A percentile compares a stretch with the other conserved stretches of the same genome.
phyloP scores from a whole-genome alignment of 495 filamentous ascomycete genomes.

The Neurospora hispaniola region DNA sequence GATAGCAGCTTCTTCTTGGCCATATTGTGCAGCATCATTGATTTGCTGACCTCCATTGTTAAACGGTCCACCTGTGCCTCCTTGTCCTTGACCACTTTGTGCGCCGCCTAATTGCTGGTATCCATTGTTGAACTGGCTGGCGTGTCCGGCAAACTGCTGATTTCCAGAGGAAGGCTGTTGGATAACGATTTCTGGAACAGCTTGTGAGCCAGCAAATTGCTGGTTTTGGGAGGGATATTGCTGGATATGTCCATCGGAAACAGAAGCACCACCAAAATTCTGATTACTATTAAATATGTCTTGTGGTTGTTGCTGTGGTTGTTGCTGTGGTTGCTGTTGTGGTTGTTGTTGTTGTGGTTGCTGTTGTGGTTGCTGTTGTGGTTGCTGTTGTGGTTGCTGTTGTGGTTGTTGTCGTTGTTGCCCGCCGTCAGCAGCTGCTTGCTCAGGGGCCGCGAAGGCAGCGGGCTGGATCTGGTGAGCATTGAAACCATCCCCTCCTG shows the following conservation, averaged over 20 bases:
- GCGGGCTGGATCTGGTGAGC: neutral
- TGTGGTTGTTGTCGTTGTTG: neutral
- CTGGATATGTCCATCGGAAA: neutral
- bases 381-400: too few relatives aligned
- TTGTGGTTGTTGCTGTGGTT: neutral
- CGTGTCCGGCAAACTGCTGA: neutral
- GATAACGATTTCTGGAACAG: neutral
- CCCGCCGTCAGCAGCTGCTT: neutral
- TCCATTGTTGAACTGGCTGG: neutral
- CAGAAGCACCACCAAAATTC: neutral
- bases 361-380: too few relatives aligned
- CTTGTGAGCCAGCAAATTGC: neutral
- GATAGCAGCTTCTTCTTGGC: neutral
- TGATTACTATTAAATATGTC: neutral
- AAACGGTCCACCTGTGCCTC: neutral
- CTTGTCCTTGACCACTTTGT: neutral
- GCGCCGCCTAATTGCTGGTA: neutral
- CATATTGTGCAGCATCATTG: neutral
- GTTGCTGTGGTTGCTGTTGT: too few relatives aligned
- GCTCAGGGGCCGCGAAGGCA: neutral
- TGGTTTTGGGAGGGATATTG: neutral
- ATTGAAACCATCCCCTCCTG: neutral
- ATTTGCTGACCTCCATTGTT: neutral
- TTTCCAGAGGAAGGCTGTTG: neutral
- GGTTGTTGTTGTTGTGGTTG: too few relatives aligned